Evolutionary conservation across 2,329 filamentous ascomycete genomes (phyloP).

Genomic region (Calonectria crousiana): DNA sequence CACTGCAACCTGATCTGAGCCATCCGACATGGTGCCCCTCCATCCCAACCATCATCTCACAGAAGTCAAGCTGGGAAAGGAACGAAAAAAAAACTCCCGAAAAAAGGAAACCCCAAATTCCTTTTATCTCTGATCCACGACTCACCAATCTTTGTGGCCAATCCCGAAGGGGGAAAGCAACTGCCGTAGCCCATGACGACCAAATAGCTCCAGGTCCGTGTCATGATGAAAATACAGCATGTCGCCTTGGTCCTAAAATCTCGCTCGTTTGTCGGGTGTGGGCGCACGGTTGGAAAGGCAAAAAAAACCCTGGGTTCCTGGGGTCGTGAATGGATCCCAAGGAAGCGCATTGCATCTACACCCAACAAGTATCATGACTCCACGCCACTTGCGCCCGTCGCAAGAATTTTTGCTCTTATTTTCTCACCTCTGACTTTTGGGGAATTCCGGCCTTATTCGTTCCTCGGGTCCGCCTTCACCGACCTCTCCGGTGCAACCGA

Average conservation of each 20-base stretch:
- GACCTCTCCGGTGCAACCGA: not conserved
- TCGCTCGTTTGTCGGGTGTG: not conserved
- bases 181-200: not conserved
- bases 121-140: not conserved
- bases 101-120: not conserved
- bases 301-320: not conserved
- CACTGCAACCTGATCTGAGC: conserved; percentile 20
- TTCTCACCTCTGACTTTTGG: not conserved
- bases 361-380: conserved; percentile 25
- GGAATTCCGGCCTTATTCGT: not conserved
- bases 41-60: conserved; percentile 1
- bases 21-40: conserved; percentile 8
- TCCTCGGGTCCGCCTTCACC: not conserved
- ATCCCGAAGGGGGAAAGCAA: not conserved
- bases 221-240: not conserved
- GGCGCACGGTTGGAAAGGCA: not conserved
- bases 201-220: not conserved
- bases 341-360: conserved; percentile 20
- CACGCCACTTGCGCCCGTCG: conserved; percentile 33
- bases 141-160: not conserved
- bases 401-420: not conserved
- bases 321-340: not conserved
- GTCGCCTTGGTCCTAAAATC: not conserved
- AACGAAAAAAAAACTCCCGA: not conserved
- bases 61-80: not conserved